phyloP scores from a whole-genome alignment of 352 stramenopile species.

The Phytophthora aleatoria region DNA sequence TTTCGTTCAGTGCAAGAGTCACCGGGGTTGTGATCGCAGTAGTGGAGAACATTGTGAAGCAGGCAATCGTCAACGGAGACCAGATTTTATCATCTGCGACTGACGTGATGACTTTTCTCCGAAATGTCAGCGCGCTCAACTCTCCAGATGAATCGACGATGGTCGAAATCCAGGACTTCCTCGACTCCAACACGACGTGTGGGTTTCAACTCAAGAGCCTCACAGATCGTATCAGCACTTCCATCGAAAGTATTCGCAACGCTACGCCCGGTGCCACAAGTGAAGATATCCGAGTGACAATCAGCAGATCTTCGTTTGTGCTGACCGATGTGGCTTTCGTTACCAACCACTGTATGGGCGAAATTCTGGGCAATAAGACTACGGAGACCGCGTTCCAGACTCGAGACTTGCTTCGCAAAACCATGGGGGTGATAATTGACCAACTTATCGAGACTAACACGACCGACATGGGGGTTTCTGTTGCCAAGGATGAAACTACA shows the following conservation, averaged over 20 bases:
- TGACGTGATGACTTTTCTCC: constrained; percentile 24
- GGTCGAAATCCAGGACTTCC: constrained; percentile 26
- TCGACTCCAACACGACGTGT: constrained; percentile 26
- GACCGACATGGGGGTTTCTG: constrained; percentile 29
- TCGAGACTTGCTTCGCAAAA: constrained; percentile 28
- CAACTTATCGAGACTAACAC: constrained; percentile 42
- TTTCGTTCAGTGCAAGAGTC: constrained; percentile 21
- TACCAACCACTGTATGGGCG: constrained; percentile 34
- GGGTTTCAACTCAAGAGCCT: constrained; percentile 24
- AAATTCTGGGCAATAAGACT: constrained; percentile 31
- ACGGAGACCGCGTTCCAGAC: constrained; percentile 19
- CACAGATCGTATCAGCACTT: constrained; percentile 15
- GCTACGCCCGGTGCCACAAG: constrained; percentile 15
- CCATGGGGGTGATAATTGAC: constrained; percentile 46
- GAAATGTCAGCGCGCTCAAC: constrained; percentile 23
- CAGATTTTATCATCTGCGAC: constrained; percentile 32
- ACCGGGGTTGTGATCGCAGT: constrained; percentile 23
- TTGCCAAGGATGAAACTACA: constrained; percentile 40
- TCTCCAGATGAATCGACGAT: constrained; percentile 22
- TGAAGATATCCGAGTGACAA: constrained; percentile 26
- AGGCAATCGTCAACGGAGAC: constrained; percentile 29
- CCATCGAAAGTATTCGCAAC: constrained; percentile 27
- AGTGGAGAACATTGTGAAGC: constrained; percentile 34
- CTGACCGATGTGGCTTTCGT: constrained; percentile 19
- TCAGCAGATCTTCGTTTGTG: constrained; percentile 23